These are phyloP conservation scores for Deakozyma indianensis DNA, from an alignment of 805 yeast species.

Conservation along the genomic window DNA sequence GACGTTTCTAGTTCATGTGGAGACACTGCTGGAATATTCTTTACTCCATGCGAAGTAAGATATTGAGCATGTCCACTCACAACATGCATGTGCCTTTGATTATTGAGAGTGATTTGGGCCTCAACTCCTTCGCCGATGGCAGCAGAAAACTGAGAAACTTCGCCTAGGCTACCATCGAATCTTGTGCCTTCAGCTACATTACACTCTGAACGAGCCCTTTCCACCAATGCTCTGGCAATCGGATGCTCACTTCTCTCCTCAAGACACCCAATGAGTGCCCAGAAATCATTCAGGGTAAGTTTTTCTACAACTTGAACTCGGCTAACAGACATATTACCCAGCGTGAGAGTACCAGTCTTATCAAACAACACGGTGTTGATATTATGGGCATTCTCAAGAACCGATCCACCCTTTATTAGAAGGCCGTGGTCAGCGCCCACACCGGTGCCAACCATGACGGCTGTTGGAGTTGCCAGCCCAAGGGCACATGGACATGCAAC, in stretches of 20 bases:
- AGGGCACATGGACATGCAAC: constrained; percentile 99
- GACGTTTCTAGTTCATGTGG: constrained; percentile 26
- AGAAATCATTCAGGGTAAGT: constrained; percentile 19
- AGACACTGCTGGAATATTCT: constrained; percentile 6
- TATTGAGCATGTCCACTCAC: constrained; percentile 41
- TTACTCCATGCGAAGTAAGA: constrained; percentile 17
- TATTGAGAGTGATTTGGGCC: constrained; percentile 2
- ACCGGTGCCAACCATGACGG: constrained; percentile 98
- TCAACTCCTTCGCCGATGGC: not conserved
- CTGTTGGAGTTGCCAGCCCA: constrained; percentile 96
- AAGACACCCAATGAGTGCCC: constrained; percentile 42
- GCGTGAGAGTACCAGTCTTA: constrained; percentile 90
- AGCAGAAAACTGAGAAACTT: not conserved
- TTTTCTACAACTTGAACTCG: constrained; percentile 8
- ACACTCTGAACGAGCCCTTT: constrained; percentile 18
- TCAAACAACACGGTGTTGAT: constrained; percentile 67
- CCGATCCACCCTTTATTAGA: constrained; percentile 84
- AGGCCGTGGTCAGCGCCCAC: constrained; percentile 86
- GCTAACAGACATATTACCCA: constrained; percentile 55
- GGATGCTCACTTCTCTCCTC: constrained; percentile 82
- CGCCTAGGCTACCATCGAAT: not conserved
- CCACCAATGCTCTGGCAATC: constrained; percentile 55
- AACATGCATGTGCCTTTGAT: constrained; percentile 17
- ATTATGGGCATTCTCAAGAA: constrained; percentile 57
- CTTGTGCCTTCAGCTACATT: not conserved